phyloP scores from a whole-genome alignment of 169 alveolate species.

The Cryptosporidium canis region DNA sequence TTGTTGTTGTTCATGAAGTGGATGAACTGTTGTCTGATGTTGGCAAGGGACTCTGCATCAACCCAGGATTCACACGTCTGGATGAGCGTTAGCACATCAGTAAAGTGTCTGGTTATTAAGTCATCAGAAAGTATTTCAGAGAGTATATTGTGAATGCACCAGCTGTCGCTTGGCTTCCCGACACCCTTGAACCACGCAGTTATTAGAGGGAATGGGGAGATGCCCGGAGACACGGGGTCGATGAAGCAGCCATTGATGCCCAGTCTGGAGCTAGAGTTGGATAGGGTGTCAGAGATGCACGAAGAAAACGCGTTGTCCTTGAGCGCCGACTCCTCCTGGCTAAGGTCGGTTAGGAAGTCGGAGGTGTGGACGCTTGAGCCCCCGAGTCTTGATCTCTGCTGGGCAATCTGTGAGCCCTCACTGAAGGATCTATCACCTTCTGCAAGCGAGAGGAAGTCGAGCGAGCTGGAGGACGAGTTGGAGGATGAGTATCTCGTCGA shows the following conservation, averaged over 20 bases:
- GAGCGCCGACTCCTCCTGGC: background rate
- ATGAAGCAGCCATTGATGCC: slow-evolving; percentile 15
- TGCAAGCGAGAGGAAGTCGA: slow-evolving; percentile 14
- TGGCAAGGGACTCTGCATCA: slow-evolving; percentile 54
- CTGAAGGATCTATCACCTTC: background rate
- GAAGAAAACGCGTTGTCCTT: slow-evolving; percentile 1
- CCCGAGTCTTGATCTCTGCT: background rate
- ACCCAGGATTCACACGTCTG: slow-evolving; percentile 71
- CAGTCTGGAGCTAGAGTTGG: background rate
- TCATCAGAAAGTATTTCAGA: slow-evolving; percentile 70
- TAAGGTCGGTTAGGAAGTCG: background rate
- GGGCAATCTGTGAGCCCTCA: background rate
- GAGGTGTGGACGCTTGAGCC: background rate
- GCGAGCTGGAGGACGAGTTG: slow-evolving; percentile 12
- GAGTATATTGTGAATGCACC: slow-evolving; percentile 72
- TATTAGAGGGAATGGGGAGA: slow-evolving; percentile 68
- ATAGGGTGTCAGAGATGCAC: background rate
- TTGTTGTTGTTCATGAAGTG: slow-evolving; percentile 62
- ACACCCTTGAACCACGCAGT: slow-evolving; percentile 72
- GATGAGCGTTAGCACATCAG: slow-evolving; percentile 48
- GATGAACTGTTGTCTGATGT: slow-evolving; percentile 42
- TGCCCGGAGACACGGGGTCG: slow-evolving; percentile 53
- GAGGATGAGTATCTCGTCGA: slow-evolving; percentile 60
- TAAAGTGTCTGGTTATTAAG: slow-evolving; percentile 45
- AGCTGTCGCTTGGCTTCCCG: slow-evolving; percentile 53